phyloP scores from a whole-genome alignment of 2,329 filamentous ascomycete genomes.

The Hymenoscyphus albidus region DNA sequence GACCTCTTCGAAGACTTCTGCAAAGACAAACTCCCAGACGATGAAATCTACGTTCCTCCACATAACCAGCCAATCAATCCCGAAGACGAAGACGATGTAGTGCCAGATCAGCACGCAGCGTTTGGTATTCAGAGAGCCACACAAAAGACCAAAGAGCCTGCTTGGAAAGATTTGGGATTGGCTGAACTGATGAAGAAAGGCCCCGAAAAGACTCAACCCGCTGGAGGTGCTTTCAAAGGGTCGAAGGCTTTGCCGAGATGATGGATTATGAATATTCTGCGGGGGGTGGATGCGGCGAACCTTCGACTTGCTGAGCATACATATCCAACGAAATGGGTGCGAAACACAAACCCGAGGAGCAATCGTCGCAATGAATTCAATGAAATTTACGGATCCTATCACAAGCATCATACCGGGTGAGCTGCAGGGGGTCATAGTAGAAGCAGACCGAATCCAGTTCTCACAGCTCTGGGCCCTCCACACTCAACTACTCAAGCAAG shows the following conservation, averaged over 20 bases:
- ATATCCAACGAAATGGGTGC: too few relatives aligned
- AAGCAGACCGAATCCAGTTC: neutral
- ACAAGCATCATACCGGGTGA: neutral
- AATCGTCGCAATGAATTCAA: too few relatives aligned
- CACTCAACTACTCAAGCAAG: conserved; percentile 1
- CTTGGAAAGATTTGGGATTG: conserved; percentile 78
- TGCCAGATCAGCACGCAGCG: conserved; percentile 82
- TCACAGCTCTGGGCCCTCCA: neutral
- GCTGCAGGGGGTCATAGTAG: neutral
- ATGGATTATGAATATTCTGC: neutral
- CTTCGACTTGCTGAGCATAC: too few relatives aligned
- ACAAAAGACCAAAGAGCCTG: conserved; percentile 64
- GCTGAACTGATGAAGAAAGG: conserved; percentile 65
- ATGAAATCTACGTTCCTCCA: conserved; percentile 78
- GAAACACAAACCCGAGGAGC: too few relatives aligned
- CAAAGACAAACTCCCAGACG: conserved; percentile 65
- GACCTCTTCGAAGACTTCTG: conserved; percentile 77
- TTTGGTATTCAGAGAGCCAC: conserved; percentile 83
- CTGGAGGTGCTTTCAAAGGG: conserved; percentile 15
- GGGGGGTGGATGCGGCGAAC: neutral
- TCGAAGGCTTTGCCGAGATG: conserved; percentile 26
- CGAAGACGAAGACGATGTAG: conserved; percentile 84
- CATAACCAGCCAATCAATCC: conserved; percentile 80
- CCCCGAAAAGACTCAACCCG: conserved; percentile 27
- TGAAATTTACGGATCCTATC: too few relatives aligned